Evolutionary conservation across 2,329 filamentous ascomycete genomes (phyloP).

Genomic region (Exophiala viscosa): DNA sequence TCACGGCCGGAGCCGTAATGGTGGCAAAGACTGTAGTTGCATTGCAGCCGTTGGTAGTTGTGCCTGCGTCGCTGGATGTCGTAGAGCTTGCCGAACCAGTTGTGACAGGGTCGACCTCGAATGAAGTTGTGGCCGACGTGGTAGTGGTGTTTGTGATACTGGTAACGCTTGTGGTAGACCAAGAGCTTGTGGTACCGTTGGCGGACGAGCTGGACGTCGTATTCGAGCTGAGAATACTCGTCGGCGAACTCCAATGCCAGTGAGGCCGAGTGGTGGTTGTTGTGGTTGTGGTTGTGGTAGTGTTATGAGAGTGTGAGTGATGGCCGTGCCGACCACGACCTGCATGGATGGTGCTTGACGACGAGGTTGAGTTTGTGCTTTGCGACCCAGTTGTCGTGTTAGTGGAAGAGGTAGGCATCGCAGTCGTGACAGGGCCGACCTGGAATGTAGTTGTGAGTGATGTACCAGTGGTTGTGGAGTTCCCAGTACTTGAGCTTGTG

Average conservation of each 20-base stretch:
- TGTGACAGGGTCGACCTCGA: neutral
- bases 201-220: neutral
- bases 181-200: neutral
- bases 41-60: neutral
- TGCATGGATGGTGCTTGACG: neutral
- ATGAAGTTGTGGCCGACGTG: neutral
- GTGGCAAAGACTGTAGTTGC: conserved; percentile 1
- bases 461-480: neutral
- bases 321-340: no score
- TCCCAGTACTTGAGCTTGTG: neutral
- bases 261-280: neutral
- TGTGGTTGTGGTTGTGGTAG: conserved; percentile 6
- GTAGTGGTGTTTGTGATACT: neutral
- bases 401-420: no score
- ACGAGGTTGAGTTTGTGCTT: neutral
- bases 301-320: no score
- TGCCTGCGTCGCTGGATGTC: neutral
- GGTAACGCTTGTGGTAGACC: neutral
- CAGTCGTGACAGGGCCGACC: no score
- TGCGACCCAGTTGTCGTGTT: no score
- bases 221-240: neutral
- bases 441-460: neutral
- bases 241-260: no score
- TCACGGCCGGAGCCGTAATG: conserved; percentile 4
- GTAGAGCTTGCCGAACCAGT: neutral